phyloP scores from a whole-genome alignment of 148 eudicot genomes.

The Polygonum maritimum region DNA sequence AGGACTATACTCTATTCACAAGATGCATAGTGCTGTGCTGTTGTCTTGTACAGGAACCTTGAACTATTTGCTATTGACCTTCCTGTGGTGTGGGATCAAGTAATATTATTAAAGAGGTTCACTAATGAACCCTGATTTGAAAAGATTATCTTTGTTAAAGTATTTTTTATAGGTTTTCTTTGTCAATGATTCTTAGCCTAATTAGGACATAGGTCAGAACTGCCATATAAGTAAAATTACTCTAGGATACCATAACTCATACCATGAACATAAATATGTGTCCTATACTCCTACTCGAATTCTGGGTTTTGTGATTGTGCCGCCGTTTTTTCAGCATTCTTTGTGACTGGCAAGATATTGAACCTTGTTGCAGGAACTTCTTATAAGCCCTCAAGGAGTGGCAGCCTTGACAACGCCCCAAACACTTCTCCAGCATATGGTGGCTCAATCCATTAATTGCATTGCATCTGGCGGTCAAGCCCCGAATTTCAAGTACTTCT shows the following conservation, averaged over 20 bases:
- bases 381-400: constrained; percentile 65
- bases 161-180: too few relatives aligned
- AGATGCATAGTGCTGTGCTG: background rate
- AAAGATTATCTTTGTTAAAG: too few relatives aligned
- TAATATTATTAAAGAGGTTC: background rate
- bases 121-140: too few relatives aligned
- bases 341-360: constrained; percentile 1
- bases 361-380: constrained; percentile 43
- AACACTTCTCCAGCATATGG: constrained; percentile 77
- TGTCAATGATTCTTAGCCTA: too few relatives aligned
- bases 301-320: too few relatives aligned
- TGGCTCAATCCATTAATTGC: constrained; percentile 72
- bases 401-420: constrained; percentile 75
- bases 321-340: background rate
- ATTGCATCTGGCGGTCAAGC: constrained; percentile 97
- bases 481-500: constrained; percentile 94
- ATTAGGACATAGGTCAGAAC: too few relatives aligned
- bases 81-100: background rate
- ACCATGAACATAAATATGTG: too few relatives aligned
- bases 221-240: too few relatives aligned
- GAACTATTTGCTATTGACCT: background rate
- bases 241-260: too few relatives aligned
- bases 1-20: background rate
- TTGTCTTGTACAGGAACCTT: background rate
- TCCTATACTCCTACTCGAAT: too few relatives aligned